Conservation (phyloP, 192 early-diverging fungal genomes). For the Martensiomyces pterosporus region DNA sequence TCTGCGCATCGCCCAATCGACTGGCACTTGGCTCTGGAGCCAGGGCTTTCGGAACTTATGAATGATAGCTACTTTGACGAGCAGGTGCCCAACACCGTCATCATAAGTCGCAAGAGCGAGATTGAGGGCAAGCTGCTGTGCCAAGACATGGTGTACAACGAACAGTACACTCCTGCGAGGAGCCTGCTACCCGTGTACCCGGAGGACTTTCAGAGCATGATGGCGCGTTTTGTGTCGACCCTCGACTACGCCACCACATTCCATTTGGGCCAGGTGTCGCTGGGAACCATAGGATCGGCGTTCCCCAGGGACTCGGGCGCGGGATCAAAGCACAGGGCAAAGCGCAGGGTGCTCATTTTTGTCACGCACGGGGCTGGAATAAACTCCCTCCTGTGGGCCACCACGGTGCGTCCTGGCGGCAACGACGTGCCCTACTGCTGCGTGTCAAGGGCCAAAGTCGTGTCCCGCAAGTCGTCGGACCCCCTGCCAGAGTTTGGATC, state of each 20-base stretch:
- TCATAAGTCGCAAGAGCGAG: conserved; percentile 6
- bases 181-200: conserved; percentile 27
- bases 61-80: conserved; percentile 35
- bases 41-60: conserved; percentile 44
- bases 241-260: conserved; percentile 13
- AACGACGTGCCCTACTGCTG: conserved; percentile 38
- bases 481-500: conserved; percentile 26
- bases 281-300: not conserved
- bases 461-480: conserved; percentile 4
- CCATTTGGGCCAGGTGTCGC: conserved; percentile 5
- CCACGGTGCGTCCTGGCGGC: conserved; percentile 16
- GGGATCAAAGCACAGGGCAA: too few species aligned
- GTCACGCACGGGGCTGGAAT: conserved; percentile 48
- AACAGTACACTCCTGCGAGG: conserved; percentile 2
- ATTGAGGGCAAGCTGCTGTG: conserved; percentile 4
- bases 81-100: conserved; percentile 29
- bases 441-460: conserved; percentile 19
- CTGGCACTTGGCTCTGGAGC: conserved; percentile 31
- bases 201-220: conserved; percentile 42
- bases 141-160: conserved; percentile 13
- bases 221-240: conserved; percentile 36
- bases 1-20: not conserved
- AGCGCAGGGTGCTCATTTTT: conserved; percentile 26
- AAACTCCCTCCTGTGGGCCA: conserved; percentile 39
- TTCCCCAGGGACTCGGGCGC: too few species aligned